phyloP scores from a whole-genome alignment of 2,329 filamentous ascomycete species.

The Davidsoniella neocaledoniae region DNA sequence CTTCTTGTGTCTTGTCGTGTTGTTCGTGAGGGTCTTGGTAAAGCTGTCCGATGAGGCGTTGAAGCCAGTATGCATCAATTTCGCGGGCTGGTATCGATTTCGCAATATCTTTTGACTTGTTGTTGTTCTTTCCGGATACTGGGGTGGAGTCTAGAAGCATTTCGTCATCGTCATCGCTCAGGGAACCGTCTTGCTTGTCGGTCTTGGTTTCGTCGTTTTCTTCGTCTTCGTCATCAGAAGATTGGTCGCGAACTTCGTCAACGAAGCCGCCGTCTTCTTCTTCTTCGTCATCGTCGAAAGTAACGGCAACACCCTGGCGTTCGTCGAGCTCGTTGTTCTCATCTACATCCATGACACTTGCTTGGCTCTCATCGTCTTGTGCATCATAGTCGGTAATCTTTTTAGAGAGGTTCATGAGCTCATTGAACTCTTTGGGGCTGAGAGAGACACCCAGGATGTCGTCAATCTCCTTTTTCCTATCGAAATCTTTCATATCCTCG shows the following conservation, averaged over 20 bases:
- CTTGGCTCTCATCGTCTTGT: constrained; percentile 56
- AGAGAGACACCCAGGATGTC: constrained; percentile 75
- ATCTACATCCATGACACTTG: constrained; percentile 26
- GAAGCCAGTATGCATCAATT: constrained; percentile 94
- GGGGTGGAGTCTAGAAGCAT: constrained; percentile 65
- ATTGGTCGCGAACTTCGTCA: constrained; percentile 76
- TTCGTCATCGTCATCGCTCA: constrained; percentile 54
- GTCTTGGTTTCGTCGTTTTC: constrained; percentile 37
- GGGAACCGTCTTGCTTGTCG: constrained; percentile 22
- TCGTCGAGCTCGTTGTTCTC: constrained; percentile 71
- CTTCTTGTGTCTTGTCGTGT: constrained; percentile 78
- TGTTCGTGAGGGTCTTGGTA: constrained; percentile 88
- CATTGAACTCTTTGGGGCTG: constrained; percentile 85
- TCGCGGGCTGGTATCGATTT: constrained; percentile 64
- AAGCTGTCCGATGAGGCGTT: constrained; percentile 73
- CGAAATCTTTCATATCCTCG: constrained; percentile 87
- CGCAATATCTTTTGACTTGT: constrained; percentile 33
- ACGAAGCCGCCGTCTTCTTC: constrained; percentile 64
- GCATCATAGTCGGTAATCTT: constrained; percentile 98
- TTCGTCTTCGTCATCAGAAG: constrained; percentile 63
- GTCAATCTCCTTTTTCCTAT: constrained; percentile 96
- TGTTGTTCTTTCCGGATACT: constrained; percentile 19
- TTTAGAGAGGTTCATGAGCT: constrained; percentile 88
- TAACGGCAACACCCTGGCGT: constrained; percentile 88
- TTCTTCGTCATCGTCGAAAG: constrained; percentile 84